Evolutionary conservation across 2,329 filamentous ascomycete genomes (phyloP), one percentile per base, ranked within the genome.

Genomic region (Fusarium tjaetaba): DNA sequence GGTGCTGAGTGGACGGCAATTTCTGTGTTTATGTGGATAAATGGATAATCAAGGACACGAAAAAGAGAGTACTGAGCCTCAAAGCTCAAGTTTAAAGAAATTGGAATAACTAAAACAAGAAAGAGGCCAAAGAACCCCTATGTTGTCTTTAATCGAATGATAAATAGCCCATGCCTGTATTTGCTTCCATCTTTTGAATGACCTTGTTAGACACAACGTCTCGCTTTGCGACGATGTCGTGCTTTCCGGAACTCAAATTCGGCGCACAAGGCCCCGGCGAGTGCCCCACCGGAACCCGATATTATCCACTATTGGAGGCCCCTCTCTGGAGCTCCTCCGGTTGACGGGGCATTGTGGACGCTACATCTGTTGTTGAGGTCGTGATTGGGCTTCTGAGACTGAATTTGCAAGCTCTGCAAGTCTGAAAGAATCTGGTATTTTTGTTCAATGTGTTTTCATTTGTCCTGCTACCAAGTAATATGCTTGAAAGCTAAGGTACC

Each of bases 251-350:
- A 70, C 65, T 52, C 61, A 61, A 70, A 64, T 41, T 61, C 57
- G 65, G 67, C 55, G 63, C 42, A 42, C 48, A 55, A 59, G 55
- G 69, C 61, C 69, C 70, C 70, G 70, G 70, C 26, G 57, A 61
- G 36, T 4, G 38, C 30, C 60, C 70, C 70, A 73, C 61, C 45
- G 28, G 41, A 24, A 71, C 61, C 70, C 70, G 70, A 73, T 65
- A 24, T 30, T 70, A 51, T 58, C 70, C 70, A 73, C 70, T 67
- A n/a, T 61, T 61, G 39, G 67, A 61, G 49, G 68, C 61, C 67
- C 68, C 67, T 66, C 60, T 34, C 34, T 51, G 42, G 55, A 65
- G 59, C 70, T 70, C 65, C 56, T 73, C 70, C 66, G 71, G 70
- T 72, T 60, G 66, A 73, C 57, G 70, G 70, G 68, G 67, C 68